These are phyloP conservation scores for Fusarium domesticum DNA, from an alignment of 2,329 filamentous ascomycete species.

Conservation along the genomic window DNA sequence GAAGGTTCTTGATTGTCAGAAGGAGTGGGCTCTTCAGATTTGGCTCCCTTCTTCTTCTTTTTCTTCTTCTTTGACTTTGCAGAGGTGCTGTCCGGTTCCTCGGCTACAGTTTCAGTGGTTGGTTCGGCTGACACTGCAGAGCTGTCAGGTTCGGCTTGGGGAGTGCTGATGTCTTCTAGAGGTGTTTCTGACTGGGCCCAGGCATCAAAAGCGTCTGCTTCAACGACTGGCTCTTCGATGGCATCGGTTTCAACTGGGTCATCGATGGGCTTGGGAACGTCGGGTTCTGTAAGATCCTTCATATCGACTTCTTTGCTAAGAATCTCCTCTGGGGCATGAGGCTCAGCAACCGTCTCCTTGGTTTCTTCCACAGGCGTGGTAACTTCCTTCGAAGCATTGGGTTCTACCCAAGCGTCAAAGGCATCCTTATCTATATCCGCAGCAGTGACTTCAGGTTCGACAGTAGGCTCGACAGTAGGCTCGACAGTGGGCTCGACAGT, in stretches of 20 bases:
- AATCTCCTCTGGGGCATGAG: background rate
- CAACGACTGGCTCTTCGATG: slow-evolving; percentile 1
- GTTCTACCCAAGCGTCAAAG: slow-evolving; percentile 20
- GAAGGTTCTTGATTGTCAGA: slow-evolving; percentile 10
- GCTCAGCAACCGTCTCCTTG: background rate
- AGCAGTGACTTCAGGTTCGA: slow-evolving; percentile 1
- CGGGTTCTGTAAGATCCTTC: background rate
- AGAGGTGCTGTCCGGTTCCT: slow-evolving; percentile 5
- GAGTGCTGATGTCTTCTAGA: slow-evolving; percentile 1
- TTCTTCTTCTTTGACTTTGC: slow-evolving; percentile 27
- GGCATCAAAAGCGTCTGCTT: slow-evolving; percentile 18
- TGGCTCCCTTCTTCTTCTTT: slow-evolving; percentile 28
- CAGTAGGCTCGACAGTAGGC: no score
- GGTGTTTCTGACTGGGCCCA: slow-evolving; percentile 12
- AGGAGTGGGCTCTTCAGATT: slow-evolving; percentile 9
- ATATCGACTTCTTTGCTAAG: background rate
- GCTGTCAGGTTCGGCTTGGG: slow-evolving; percentile 6
- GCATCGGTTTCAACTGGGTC: background rate
- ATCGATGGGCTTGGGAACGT: background rate
- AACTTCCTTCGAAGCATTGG: background rate
- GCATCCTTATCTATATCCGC: slow-evolving; percentile 10
- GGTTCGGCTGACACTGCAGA: slow-evolving; percentile 2
- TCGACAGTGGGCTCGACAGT: no score
- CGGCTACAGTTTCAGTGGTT: slow-evolving; percentile 3
- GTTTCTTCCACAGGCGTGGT: background rate